A percentile compares a stretch with the other conserved stretches of the same genome.
Evolutionary conservation across 202 grass and related monocot genomes (phyloP).

Genomic region (Panicum hallii): DNA sequence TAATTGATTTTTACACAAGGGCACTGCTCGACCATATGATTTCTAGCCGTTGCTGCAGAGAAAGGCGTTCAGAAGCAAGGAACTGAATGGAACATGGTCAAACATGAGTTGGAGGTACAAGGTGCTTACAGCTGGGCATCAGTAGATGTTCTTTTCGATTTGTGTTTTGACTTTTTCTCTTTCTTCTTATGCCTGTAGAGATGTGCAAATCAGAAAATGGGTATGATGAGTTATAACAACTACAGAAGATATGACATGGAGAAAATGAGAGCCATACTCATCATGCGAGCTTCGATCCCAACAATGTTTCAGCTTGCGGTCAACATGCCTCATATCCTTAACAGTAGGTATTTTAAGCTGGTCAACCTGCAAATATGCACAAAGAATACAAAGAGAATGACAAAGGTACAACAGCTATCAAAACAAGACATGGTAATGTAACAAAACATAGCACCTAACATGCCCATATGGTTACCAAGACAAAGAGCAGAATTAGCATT

Average conservation of each 20-base stretch:
- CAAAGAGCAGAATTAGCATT: background rate
- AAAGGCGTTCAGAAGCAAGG: conserved; percentile 30
- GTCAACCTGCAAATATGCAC: conserved; percentile 50
- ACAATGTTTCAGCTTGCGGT: conserved; percentile 88
- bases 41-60: conserved; percentile 40
- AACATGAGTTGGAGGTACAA: background rate
- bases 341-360: conserved; percentile 68
- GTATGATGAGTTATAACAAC: background rate
- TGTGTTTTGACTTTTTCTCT: conserved; percentile 92
- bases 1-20: conserved; percentile 8
- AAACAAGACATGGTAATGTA: background rate
- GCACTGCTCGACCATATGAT: background rate
- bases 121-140: conserved; percentile 58
- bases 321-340: conserved; percentile 86
- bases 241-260: background rate
- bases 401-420: background rate
- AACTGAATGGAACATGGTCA: conserved; percentile 7
- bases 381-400: conserved; percentile 26
- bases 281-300: conserved; percentile 86
- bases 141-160: conserved; percentile 75
- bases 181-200: conserved; percentile 81
- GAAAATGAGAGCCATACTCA: conserved; percentile 61
- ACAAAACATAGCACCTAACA: background rate
- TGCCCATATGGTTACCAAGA: conserved; percentile 1
- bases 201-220: conserved; percentile 16